Conservation (phyloP, 2,329 filamentous ascomycete species). For the Verticillium nubilum region DNA sequence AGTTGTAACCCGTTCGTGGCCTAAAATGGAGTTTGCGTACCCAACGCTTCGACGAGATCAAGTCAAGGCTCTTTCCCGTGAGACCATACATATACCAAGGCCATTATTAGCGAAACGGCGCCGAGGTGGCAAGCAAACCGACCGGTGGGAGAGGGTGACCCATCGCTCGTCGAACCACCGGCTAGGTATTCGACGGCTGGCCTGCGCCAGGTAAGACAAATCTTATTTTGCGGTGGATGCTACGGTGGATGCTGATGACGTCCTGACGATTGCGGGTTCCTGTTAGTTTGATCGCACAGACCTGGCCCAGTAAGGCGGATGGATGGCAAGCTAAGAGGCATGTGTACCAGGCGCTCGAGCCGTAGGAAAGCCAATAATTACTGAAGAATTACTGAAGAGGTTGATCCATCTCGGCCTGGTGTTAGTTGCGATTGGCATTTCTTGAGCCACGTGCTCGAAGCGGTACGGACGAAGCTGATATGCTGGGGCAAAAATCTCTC, state of each 20-base stretch:
- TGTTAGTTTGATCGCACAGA: not conserved
- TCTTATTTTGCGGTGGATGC: no score
- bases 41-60: no score
- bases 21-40: no score
- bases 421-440: no score
- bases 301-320: not conserved
- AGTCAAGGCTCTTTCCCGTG: no score
- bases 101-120: no score
- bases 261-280: not conserved
- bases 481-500: no score
- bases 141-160: not conserved
- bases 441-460: no score
- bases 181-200: not conserved
- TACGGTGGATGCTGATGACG: not conserved
- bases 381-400: not conserved
- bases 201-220: not conserved
- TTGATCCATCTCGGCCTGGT: not conserved
- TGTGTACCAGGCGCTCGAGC: not conserved
- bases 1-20: no score
- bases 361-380: not conserved
- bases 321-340: not conserved
- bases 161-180: not conserved
- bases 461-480: no score
- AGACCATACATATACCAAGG: no score
- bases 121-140: not conserved